These are phyloP conservation scores for Thelonectria rubi DNA, from an alignment of 2,329 filamentous ascomycete species.

Conservation along the genomic window DNA sequence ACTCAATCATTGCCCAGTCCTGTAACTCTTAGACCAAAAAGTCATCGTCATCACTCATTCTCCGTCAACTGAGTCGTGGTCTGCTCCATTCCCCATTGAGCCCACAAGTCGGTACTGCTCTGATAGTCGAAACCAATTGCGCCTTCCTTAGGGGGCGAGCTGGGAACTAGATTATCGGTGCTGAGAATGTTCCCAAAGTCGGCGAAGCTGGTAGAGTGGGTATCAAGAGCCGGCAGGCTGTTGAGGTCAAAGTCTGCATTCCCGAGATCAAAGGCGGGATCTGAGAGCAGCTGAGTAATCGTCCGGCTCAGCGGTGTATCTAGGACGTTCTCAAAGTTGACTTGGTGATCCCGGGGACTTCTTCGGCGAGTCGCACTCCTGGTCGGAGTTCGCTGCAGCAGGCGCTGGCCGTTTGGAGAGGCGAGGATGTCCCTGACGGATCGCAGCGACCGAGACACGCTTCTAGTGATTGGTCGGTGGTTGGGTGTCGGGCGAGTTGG, in stretches of 20 bases:
- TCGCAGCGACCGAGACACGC: conserved; percentile 65
- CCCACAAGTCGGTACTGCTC: conserved; percentile 42
- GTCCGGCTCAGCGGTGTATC: conserved; percentile 70
- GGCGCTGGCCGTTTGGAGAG: conserved; percentile 55
- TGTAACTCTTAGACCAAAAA: conserved; percentile 17
- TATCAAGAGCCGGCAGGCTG: conserved; percentile 51
- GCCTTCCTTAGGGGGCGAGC: conserved; percentile 54
- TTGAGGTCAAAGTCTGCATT: conserved; percentile 56
- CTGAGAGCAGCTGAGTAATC: conserved; percentile 70
- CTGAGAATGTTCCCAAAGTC: conserved; percentile 61
- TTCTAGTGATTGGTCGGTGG: conserved; percentile 69
- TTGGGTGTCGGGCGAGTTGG: conserved; percentile 69
- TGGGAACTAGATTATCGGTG: conserved; percentile 58
- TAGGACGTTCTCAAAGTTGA: conserved; percentile 50
- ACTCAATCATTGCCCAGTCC: conserved; percentile 23
- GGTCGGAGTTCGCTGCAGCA: conserved; percentile 60
- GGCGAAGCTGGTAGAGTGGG: conserved; percentile 47
- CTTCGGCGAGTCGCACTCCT: conserved; percentile 54
- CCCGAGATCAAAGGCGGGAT: conserved; percentile 58
- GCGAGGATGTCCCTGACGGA: conserved; percentile 52
- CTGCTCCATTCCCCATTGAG: conserved; percentile 43
- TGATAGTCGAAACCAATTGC: conserved; percentile 45
- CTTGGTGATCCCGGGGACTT: conserved; percentile 53
- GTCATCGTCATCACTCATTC: conserved; percentile 30
- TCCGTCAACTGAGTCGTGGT: conserved; percentile 21